These are phyloP conservation scores for Kluyveromyces sp. DNA, from an alignment of 1,139 yeast species.

Conservation along the genomic window DNA sequence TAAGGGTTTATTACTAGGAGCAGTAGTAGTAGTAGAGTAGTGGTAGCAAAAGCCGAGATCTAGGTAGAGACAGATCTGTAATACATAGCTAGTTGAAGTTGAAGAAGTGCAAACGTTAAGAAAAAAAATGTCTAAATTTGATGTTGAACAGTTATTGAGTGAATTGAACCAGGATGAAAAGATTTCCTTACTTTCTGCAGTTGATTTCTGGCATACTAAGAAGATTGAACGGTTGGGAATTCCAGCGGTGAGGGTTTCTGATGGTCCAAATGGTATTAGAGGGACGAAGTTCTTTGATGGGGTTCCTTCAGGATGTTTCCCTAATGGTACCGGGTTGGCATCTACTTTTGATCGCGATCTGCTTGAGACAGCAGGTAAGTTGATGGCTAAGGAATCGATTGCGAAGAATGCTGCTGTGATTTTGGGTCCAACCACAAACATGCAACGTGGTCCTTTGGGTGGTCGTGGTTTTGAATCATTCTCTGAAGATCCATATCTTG, in stretches of 20 bases:
- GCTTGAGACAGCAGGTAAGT: conserved; percentile 37
- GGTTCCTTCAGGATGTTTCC: conserved; percentile 45
- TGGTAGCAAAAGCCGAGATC: no score
- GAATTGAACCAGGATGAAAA: conserved; percentile 44
- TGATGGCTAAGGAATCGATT: conserved; percentile 45
- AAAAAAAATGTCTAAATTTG: conserved; percentile 20
- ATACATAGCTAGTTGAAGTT: no score
- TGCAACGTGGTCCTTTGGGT: conserved; percentile 51
- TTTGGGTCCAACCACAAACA: conserved; percentile 51
- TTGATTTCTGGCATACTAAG: conserved; percentile 51
- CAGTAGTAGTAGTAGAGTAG: no score
- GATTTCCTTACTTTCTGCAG: conserved; percentile 41
- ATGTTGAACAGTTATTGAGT: conserved; percentile 38
- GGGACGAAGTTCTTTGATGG: conserved; percentile 43
- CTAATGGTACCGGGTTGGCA: conserved; percentile 42
- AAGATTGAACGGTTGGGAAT: conserved; percentile 41
- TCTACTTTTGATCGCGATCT: conserved; percentile 39
- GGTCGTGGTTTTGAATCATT: conserved; percentile 61
- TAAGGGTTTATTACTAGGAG: no score
- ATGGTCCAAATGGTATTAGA: conserved; percentile 51
- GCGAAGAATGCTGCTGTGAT: conserved; percentile 51
- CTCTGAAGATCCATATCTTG: conserved; percentile 52
- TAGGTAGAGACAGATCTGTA: no score
- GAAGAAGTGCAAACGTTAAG: no score
- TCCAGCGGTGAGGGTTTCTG: conserved; percentile 35